These are phyloP conservation scores for Beta macrorhiza DNA, from an alignment of 179 eudicot genomes.

Conservation along the genomic window DNA sequence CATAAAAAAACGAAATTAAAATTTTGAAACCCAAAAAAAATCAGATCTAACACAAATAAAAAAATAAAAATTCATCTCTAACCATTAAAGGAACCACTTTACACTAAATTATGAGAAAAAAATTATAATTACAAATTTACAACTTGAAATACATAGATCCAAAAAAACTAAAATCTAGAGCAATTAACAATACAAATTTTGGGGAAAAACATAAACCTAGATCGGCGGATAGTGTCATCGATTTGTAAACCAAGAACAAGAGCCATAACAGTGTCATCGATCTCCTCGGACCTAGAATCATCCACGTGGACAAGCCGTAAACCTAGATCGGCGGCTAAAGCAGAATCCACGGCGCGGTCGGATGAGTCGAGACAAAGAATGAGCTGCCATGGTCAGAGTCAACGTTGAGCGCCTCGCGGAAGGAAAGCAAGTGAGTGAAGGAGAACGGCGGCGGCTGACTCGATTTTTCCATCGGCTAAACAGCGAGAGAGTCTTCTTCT, in stretches of 20 bases:
- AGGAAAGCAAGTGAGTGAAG: constrained; percentile 92
- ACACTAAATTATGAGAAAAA: too few relatives aligned
- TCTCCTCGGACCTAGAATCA: constrained; percentile 84
- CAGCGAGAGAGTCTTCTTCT: constrained; percentile 67
- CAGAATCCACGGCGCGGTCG: constrained; percentile 72
- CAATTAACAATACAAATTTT: too few relatives aligned
- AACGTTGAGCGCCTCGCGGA: constrained; percentile 98
- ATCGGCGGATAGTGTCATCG: too few relatives aligned
- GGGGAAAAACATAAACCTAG: too few relatives aligned
- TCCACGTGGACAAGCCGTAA: constrained; percentile 80
- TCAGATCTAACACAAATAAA: too few relatives aligned
- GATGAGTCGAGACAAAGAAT: constrained; percentile 30
- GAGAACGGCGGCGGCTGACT: constrained; percentile 74
- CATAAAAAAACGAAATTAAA: too few relatives aligned
- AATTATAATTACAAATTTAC: too few relatives aligned
- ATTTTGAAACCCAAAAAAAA: too few relatives aligned
- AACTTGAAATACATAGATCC: too few relatives aligned
- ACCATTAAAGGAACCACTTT: too few relatives aligned
- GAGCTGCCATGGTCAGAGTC: constrained; percentile 82
- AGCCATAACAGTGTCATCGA: constrained; percentile 95
- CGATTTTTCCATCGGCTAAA: constrained; percentile 66
- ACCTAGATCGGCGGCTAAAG: constrained; percentile 88
- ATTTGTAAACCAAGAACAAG: constrained; percentile 55
- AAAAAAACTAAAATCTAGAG: too few relatives aligned
- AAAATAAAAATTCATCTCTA: too few relatives aligned